Conservation (phyloP, 139 green algal genomes). For the Ostreobium quekettii region DNA sequence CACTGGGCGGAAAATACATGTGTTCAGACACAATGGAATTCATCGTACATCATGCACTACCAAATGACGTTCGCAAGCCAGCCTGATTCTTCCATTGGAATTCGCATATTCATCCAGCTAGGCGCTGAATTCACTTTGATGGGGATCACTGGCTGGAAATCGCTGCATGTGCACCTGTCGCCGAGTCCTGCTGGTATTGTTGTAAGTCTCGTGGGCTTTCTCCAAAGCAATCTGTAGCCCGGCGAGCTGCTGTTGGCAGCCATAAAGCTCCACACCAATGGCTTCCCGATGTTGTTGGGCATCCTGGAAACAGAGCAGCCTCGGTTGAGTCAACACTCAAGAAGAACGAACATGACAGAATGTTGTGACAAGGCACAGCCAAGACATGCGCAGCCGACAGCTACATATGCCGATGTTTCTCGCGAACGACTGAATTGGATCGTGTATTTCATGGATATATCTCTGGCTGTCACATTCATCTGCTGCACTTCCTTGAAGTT, state of each 20-base stretch:
- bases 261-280: conserved; percentile 84
- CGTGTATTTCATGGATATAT: too few species aligned
- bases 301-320: conserved; percentile 22
- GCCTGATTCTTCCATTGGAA: too few species aligned
- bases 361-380: not conserved
- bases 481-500: too few species aligned
- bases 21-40: too few species aligned
- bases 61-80: too few species aligned
- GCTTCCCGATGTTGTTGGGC: conserved; percentile 56
- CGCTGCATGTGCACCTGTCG: conserved; percentile 17
- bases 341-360: not conserved
- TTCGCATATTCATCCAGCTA: too few species aligned
- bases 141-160: not conserved
- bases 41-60: not conserved
- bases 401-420: not conserved
- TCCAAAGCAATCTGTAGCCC: conserved; percentile 75
- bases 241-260: conserved; percentile 81
- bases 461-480: too few species aligned
- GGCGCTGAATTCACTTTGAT: too few species aligned
- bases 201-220: conserved; percentile 53
- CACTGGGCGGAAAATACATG: not conserved
- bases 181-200: conserved; percentile 33
- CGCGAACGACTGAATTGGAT: not conserved
- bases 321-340: not conserved
- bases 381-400: not conserved